Conservation (phyloP, 1,139 yeast species). For the Suhomyces kunorum region DNA sequence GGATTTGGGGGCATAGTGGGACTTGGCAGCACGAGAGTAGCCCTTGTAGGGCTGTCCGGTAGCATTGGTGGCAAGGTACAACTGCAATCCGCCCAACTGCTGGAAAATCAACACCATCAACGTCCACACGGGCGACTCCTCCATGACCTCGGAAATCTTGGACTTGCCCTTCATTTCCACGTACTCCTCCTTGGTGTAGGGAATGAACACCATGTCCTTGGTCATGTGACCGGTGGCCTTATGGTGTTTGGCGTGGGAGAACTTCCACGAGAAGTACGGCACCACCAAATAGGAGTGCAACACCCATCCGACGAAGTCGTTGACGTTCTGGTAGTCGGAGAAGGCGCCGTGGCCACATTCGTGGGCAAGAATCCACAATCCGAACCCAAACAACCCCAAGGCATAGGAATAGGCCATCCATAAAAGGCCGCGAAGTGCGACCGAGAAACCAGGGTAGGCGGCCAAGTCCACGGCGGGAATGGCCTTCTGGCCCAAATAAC, state of each 20-base stretch:
- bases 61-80: constrained; percentile 50
- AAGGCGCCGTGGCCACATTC: constrained; percentile 70
- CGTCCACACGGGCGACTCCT: constrained; percentile 57
- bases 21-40: constrained; percentile 32
- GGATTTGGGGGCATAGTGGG: constrained; percentile 55
- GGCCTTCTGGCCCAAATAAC: constrained; percentile 46
- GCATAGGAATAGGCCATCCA: constrained; percentile 55
- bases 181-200: constrained; percentile 49
- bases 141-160: constrained; percentile 48
- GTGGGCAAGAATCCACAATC: constrained; percentile 65
- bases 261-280: constrained; percentile 66
- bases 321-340: constrained; percentile 54
- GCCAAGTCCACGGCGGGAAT: constrained; percentile 48
- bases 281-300: constrained; percentile 59
- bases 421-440: constrained; percentile 48
- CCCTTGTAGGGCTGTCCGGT: constrained; percentile 53
- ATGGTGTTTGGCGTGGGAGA: constrained; percentile 61
- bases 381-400: constrained; percentile 52
- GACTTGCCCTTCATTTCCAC: constrained; percentile 27
- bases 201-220: constrained; percentile 64
- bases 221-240: constrained; percentile 63
- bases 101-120: constrained; percentile 46
- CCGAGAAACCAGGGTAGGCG: constrained; percentile 34
- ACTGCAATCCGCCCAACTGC: constrained; percentile 57
- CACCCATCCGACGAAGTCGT: constrained; percentile 61